Evolutionary conservation across 805 yeast species (phyloP), one percentile per base, ranked within the genome.

Genomic region (Kluyveromyces starmeri): DNA sequence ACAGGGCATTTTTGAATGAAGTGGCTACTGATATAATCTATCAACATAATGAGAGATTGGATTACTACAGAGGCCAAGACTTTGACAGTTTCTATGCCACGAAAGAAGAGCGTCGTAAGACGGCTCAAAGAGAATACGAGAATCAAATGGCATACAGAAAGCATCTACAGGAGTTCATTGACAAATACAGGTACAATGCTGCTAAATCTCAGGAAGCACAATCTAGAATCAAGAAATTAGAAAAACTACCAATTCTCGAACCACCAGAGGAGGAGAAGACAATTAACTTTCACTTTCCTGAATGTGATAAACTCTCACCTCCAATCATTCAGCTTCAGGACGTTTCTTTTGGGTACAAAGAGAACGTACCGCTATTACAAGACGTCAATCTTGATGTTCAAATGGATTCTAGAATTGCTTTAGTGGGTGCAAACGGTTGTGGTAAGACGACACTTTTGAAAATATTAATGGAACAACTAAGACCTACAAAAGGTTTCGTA

Each of bases 391-490:
- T 92, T 41, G 94, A 85, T 46, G 84, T 92, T 36, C 95, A 84
- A 59, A 69, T 89, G 83, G 83, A 88, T 50, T 86, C 96, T 1
- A 73, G 99, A 59, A 83, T 92, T 49, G 98, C 97, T 0, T 68
- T 92, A 40, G 95, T 92, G 40, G 99, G 99, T 71, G 97, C 96
- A 40, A 92, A 92, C 58, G 99, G 99, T 66, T 84, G 96, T 55
- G 99, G 99, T 82, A 92, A 92, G 60, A 88, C 98, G 8, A 92
- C 99, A 3, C 66, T 92, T 42, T 70, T 92, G 53, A 89, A 89
- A 58, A 65, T 92, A 27, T 66, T 92, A 47, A 78, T 88, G 74
- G 96, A 83, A 43, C 74, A 67, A 45, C 63, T 82, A 35, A 64
- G 65, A 15, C 96, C 98, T 2, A 53, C 76, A 28, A 67, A 63